These are phyloP conservation scores for Calonectria hongkongensis DNA, from an alignment of 2,329 filamentous ascomycete genomes.

Conservation along the genomic window DNA sequence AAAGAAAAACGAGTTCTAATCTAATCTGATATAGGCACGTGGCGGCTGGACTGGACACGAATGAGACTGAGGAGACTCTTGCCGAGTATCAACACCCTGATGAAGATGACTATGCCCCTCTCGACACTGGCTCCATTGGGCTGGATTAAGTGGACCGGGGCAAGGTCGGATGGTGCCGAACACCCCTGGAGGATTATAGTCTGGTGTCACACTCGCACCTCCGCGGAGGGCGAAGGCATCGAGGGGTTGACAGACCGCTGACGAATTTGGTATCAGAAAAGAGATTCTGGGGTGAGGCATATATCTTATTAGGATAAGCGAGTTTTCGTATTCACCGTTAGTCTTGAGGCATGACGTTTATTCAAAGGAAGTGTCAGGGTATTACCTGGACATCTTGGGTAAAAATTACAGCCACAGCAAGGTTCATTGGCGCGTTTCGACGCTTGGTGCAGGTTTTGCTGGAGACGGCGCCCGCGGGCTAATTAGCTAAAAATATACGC, in stretches of 20 bases:
- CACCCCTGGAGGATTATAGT: not conserved
- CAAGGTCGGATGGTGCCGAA: not conserved
- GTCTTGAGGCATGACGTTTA: not conserved
- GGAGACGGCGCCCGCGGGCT: not conserved
- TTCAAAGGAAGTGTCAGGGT: not conserved
- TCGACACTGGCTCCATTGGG: slow-evolving; percentile 37
- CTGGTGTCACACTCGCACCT: not conserved
- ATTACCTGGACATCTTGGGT: not conserved
- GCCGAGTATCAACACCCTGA: slow-evolving; percentile 41
- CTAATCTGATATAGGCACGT: slow-evolving; percentile 21
- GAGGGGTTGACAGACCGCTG: not conserved
- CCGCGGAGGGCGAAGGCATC: not conserved
- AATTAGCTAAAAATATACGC: not conserved
- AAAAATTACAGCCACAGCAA: not conserved
- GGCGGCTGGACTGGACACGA: slow-evolving; percentile 38
- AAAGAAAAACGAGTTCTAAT: not conserved
- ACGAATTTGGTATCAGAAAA: not conserved
- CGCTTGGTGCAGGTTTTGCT: not conserved
- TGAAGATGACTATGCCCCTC: slow-evolving; percentile 41
- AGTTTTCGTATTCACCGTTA: not conserved
- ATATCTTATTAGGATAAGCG: not conserved
- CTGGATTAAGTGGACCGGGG: slow-evolving; percentile 19
- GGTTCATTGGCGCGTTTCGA: not conserved
- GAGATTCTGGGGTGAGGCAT: not conserved
- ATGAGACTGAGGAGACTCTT: slow-evolving; percentile 43